phyloP scores from a whole-genome alignment of 2,329 filamentous ascomycete genomes.

The Xylariaceae sp. region DNA sequence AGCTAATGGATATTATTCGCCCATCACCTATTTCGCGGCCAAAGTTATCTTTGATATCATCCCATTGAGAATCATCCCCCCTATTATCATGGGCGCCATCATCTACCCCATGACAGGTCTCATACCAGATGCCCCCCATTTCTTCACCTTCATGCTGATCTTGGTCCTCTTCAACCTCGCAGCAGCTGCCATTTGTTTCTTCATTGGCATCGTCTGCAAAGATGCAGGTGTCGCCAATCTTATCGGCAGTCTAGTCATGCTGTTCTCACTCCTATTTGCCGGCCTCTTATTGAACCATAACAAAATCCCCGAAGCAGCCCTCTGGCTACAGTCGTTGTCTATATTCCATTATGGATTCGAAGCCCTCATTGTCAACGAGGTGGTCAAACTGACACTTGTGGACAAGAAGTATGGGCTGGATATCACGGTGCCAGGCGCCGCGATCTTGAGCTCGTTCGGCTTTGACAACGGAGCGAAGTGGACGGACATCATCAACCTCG shows the following conservation, averaged over 20 bases:
- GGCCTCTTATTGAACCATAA: conserved; percentile 92
- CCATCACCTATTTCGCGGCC: conserved; percentile 86
- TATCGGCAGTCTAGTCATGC: conserved; percentile 91
- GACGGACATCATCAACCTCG: conserved; percentile 76
- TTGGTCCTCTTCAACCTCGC: conserved; percentile 94
- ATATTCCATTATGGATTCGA: conserved; percentile 99
- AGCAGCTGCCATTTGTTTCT: conserved; percentile 86
- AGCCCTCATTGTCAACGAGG: conserved; percentile 94
- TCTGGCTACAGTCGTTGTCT: conserved; percentile 88
- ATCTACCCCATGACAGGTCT: conserved; percentile 98
- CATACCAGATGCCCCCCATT: conserved; percentile 73
- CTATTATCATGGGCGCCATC: conserved; percentile 90
- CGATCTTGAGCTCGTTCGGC: conserved; percentile 90
- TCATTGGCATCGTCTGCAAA: conserved; percentile 92
- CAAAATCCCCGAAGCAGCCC: conserved; percentile 75
- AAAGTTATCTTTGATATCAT: conserved; percentile 99
- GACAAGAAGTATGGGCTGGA: conserved; percentile 95
- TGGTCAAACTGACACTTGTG: conserved; percentile 78
- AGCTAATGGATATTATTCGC: conserved; percentile 94
- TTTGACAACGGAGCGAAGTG: conserved; percentile 85
- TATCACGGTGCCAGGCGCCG: conserved; percentile 90
- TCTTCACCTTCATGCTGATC: conserved; percentile 86
- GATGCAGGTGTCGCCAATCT: conserved; percentile 88
- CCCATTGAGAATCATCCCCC: conserved; percentile 87
- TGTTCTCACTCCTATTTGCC: conserved; percentile 92